Conservation (phyloP, 371 early-diverging fungal genomes). For the Rhizomucor miehei region DNA sequence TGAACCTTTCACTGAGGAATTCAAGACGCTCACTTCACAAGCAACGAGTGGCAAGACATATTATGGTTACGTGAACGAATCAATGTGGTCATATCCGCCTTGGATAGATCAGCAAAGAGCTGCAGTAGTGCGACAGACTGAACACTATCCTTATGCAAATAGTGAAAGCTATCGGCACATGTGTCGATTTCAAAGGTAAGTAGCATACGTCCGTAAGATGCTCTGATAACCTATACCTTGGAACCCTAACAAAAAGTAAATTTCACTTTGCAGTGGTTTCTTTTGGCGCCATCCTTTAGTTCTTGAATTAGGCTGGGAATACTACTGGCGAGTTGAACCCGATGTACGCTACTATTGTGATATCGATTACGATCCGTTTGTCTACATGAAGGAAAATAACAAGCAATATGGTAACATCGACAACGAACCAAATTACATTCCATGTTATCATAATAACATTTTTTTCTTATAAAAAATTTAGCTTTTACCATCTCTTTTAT, state of each 20-base stretch:
- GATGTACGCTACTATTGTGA: constrained; percentile 77
- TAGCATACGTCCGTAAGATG: constrained; percentile 1
- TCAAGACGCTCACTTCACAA: constrained; percentile 36
- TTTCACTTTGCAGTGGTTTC: constrained; percentile 76
- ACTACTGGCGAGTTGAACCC: constrained; percentile 89
- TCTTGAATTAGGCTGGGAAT: constrained; percentile 58
- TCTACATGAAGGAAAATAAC: constrained; percentile 68
- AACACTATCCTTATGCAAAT: constrained; percentile 79
- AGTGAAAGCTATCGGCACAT: constrained; percentile 91
- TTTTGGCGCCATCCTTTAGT: constrained; percentile 76
- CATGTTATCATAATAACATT: not conserved
- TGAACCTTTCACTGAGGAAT: constrained; percentile 66
- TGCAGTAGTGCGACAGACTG: constrained; percentile 50
- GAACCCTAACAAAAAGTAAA: no score
- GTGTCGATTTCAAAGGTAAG: constrained; percentile 77
- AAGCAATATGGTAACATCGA: constrained; percentile 66
- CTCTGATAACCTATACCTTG: no score
- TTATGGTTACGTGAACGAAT: constrained; percentile 45
- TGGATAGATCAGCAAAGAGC: constrained; percentile 76
- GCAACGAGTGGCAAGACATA: constrained; percentile 51
- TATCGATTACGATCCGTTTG: constrained; percentile 81
- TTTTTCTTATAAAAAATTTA: no score
- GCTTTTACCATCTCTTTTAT: constrained; percentile 68
- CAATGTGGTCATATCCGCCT: constrained; percentile 82
- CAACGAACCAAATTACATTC: not conserved